A percentile compares a stretch with the other conserved stretches of the same genome.
phyloP scores from a whole-genome alignment of 176 grass and related monocot species.

The Themeda triandra region DNA sequence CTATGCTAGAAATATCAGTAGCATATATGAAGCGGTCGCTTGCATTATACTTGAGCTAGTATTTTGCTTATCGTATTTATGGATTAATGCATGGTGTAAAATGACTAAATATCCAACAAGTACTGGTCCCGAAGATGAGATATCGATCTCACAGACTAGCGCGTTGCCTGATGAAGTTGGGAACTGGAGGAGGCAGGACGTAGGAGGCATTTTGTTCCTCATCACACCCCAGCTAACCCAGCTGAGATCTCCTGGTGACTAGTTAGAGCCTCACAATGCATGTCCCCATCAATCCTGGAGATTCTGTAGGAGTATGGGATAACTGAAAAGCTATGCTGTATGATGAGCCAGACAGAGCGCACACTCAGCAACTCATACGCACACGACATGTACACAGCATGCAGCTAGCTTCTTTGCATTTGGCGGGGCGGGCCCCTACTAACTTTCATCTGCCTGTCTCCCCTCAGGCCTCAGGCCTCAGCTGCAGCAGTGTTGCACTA shows the following conservation, averaged over 20 bases:
- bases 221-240: neutral
- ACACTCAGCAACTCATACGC: neutral
- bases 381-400: neutral
- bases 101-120: too few species aligned
- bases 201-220: constrained; percentile 11
- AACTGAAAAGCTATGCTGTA: neutral
- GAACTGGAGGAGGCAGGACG: constrained; percentile 30
- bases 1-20: too few species aligned
- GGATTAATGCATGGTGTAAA: too few species aligned
- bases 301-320: neutral
- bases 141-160: neutral
- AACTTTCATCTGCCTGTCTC: neutral
- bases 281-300: constrained; percentile 35
- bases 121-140: neutral
- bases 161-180: constrained; percentile 23
- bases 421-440: constrained; percentile 1
- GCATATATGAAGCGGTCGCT: too few species aligned
- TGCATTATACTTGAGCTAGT: too few species aligned
- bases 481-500: neutral
- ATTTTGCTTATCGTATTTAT: too few species aligned
- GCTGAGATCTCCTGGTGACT: neutral
- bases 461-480: neutral
- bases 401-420: neutral
- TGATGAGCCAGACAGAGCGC: constrained; percentile 17
- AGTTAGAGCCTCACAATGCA: too few species aligned